Evolutionary conservation across 1,139 yeast species (phyloP).

Genomic region (Suhomyces wounanorum): DNA sequence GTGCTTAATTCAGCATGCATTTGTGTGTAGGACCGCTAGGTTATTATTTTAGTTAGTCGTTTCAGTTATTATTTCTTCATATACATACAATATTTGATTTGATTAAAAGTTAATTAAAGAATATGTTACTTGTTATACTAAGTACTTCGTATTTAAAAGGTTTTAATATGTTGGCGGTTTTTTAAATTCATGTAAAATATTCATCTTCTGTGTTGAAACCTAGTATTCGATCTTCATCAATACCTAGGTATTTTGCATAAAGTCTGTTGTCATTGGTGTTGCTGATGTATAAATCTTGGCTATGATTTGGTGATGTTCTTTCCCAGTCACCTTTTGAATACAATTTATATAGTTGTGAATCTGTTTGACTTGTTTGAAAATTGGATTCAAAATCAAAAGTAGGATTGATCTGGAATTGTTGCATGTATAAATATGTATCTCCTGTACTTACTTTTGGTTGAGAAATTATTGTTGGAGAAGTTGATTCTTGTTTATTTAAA

Average conservation of each 20-base stretch:
- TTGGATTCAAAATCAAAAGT: background rate
- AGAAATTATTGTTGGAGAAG: background rate
- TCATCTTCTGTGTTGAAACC: conserved; percentile 33
- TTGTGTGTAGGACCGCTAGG: too few relatives aligned
- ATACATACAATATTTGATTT: too few relatives aligned
- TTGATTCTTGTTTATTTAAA: background rate
- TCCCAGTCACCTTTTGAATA: conserved; percentile 11
- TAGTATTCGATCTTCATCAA: conserved; percentile 26
- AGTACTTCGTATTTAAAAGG: too few relatives aligned
- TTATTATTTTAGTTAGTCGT: too few relatives aligned
- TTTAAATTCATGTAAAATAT: conserved; percentile 25
- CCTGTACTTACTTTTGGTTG: conserved; percentile 1
- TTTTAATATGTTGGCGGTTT: too few relatives aligned
- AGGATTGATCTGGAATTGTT: background rate
- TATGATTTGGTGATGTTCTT: background rate
- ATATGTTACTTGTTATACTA: too few relatives aligned
- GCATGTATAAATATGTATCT: background rate
- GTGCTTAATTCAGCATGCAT: too few relatives aligned
- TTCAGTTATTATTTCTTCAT: too few relatives aligned
- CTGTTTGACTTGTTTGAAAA: conserved; percentile 15
- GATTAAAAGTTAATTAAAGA: too few relatives aligned
- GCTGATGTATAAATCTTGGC: background rate
- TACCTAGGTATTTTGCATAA: conserved; percentile 31
- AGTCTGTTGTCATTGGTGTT: conserved; percentile 22
- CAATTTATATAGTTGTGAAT: conserved; percentile 20